Percentiles rank a stretch among this genome's conserved stretches.
phyloP scores from a whole-genome alignment of 305 asterid species.

The Ajuga reptans region DNA sequence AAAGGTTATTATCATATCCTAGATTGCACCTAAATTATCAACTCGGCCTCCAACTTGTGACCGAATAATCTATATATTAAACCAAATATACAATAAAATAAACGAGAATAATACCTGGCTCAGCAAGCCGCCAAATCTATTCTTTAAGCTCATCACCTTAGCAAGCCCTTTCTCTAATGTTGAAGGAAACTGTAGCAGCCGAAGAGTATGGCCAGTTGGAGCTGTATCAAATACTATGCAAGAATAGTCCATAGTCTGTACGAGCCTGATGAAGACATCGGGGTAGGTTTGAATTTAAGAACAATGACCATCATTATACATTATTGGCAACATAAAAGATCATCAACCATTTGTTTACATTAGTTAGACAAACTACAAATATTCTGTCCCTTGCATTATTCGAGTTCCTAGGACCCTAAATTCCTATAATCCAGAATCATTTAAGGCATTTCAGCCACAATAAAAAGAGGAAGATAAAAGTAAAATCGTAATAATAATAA shows the following conservation, averaged over 20 bases:
- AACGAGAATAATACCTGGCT: slow-evolving; percentile 55
- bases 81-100: background rate
- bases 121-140: slow-evolving; percentile 77
- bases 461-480: background rate
- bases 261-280: slow-evolving; percentile 48
- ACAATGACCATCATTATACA: background rate
- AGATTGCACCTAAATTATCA: background rate
- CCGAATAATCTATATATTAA: background rate
- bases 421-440: background rate
- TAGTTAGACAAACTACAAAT: background rate
- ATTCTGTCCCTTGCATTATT: background rate
- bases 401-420: background rate
- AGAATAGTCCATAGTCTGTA: slow-evolving; percentile 92
- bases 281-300: background rate
- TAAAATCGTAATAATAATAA: no score
- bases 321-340: background rate
- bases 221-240: slow-evolving; percentile 92
- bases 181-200: slow-evolving; percentile 87
- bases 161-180: slow-evolving; percentile 86
- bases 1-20: background rate
- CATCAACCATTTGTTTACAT: background rate
- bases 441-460: no score
- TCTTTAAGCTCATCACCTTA: slow-evolving; percentile 84
- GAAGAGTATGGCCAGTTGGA: slow-evolving; percentile 95
- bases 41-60: background rate